Percentiles rank a stretch among this genome's conserved stretches.
Evolutionary conservation across 441 rosid genomes (phyloP).

Genomic region (Brassica hybrid): DNA sequence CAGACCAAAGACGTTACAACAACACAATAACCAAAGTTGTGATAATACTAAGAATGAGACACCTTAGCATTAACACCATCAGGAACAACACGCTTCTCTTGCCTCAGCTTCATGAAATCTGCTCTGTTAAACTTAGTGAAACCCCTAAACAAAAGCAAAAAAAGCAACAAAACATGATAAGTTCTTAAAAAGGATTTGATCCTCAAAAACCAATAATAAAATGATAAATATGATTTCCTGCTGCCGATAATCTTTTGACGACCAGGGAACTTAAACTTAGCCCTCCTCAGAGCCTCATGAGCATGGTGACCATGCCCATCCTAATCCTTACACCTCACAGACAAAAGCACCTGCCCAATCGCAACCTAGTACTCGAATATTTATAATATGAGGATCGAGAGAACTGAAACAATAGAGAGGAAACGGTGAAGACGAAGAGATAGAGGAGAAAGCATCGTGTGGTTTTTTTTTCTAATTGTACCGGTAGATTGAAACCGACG

Average conservation of each 20-base stretch:
- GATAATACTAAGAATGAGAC: not conserved
- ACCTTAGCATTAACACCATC: slow-evolving; percentile 99
- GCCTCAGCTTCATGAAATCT: slow-evolving; percentile 70
- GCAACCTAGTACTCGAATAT: too few species aligned
- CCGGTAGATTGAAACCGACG: too few species aligned
- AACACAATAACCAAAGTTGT: not conserved
- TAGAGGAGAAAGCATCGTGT: too few species aligned
- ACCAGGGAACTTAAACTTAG: slow-evolving; percentile 96
- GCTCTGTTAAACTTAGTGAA: slow-evolving; percentile 82
- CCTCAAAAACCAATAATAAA: too few species aligned
- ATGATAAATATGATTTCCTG: too few species aligned
- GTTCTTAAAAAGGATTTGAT: not conserved
- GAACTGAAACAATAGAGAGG: too few species aligned
- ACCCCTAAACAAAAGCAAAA: slow-evolving; percentile 59
- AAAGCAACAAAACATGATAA: not conserved
- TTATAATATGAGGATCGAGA: too few species aligned
- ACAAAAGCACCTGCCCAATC: too few species aligned
- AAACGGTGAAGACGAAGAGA: too few species aligned
- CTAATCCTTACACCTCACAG: too few species aligned
- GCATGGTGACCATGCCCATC: slow-evolving; percentile 88
- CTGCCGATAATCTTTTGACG: slow-evolving; percentile 94
- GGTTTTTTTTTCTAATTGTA: too few species aligned
- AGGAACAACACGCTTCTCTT: slow-evolving; percentile 66
- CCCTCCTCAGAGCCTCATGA: slow-evolving; percentile 93
- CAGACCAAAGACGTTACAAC: not conserved